Evolutionary conservation across 257 asterid species (phyloP).

Genomic region (Paulownia fortunei): DNA sequence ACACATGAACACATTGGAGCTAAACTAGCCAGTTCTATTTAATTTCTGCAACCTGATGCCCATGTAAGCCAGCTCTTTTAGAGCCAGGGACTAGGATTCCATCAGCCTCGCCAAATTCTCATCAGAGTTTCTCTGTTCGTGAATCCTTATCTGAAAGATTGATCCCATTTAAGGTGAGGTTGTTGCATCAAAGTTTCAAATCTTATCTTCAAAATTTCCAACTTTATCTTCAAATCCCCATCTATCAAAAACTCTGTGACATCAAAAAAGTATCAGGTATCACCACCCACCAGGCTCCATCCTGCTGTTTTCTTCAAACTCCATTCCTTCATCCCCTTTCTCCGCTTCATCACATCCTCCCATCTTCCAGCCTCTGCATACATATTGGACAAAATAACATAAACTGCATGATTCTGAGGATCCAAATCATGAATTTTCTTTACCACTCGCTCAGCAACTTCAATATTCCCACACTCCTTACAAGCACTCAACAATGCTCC

Average conservation of each 20-base stretch:
- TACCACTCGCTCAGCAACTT: constrained; percentile 76
- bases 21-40: no score
- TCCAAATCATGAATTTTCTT: constrained; percentile 70
- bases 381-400: constrained; percentile 83
- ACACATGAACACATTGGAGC: no score
- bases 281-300: constrained; percentile 64
- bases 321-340: constrained; percentile 69
- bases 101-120: no score
- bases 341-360: constrained; percentile 68
- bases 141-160: no score
- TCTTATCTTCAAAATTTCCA: not conserved
- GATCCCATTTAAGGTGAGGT: no score
- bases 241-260: not conserved
- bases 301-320: constrained; percentile 76
- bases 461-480: constrained; percentile 61
- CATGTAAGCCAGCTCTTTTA: no score
- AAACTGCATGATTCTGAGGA: constrained; percentile 71
- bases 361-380: constrained; percentile 88
- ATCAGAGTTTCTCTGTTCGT: no score
- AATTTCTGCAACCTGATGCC: no score
- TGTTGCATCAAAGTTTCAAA: not conserved
- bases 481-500: constrained; percentile 83
- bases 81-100: no score
- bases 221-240: not conserved
- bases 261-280: constrained; percentile 19